Evolutionary conservation across 176 grass and related monocot species (phyloP).

Genomic region (Zizania latifolia): DNA sequence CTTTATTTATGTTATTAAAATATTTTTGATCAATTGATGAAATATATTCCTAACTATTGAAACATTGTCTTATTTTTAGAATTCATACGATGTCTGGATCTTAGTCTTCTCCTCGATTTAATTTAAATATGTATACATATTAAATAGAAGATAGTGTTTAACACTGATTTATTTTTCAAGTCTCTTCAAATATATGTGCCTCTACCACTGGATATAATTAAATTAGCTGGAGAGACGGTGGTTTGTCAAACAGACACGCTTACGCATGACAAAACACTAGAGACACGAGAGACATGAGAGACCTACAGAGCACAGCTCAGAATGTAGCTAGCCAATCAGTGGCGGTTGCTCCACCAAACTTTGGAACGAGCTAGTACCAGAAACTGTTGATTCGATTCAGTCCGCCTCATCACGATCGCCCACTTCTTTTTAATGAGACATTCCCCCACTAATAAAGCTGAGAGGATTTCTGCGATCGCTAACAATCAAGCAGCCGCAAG

Average conservation of each 20-base stretch:
- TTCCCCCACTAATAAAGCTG: not conserved
- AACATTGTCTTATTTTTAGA: too few relatives aligned
- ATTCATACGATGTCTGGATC: too few relatives aligned
- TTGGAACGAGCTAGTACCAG: slow-evolving; percentile 38
- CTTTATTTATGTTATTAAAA: too few relatives aligned
- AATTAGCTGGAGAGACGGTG: slow-evolving; percentile 14
- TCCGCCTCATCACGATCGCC: not conserved
- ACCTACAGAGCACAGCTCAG: slow-evolving; percentile 37
- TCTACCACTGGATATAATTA: too few relatives aligned
- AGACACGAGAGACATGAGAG: not conserved
- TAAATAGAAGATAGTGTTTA: too few relatives aligned
- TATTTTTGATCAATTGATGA: too few relatives aligned
- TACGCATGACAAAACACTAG: slow-evolving; percentile 20
- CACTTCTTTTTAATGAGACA: not conserved
- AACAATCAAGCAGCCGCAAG: not conserved
- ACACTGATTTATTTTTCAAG: too few relatives aligned
- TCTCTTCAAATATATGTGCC: too few relatives aligned
- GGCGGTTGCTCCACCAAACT: slow-evolving; percentile 43
- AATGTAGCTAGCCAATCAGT: slow-evolving; percentile 31
- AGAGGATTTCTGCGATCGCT: not conserved
- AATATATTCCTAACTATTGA: too few relatives aligned
- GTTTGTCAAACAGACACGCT: not conserved
- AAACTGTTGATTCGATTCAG: slow-evolving; percentile 14
- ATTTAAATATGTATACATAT: too few relatives aligned
- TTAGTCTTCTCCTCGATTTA: too few relatives aligned